Conservation (phyloP, 2,329 filamentous ascomycete species). For the Trichoderma koningiopsis region DNA sequence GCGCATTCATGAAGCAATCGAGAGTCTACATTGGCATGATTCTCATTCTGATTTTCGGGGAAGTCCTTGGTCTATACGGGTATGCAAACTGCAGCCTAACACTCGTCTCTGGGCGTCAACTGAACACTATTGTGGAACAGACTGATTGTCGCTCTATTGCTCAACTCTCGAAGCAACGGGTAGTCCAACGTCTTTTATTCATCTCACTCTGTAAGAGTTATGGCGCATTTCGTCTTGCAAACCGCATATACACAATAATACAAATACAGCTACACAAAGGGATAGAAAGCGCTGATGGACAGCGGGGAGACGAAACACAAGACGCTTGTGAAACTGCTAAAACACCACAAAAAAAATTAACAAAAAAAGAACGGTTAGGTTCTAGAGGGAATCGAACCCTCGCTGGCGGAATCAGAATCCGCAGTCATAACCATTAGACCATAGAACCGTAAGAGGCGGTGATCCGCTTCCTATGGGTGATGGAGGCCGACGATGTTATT, state of each 20-base stretch:
- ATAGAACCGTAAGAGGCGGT: not conserved
- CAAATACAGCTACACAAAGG: too few relatives aligned
- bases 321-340: not conserved
- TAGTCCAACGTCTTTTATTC: too few relatives aligned
- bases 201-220: too few relatives aligned
- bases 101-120: constrained; percentile 19
- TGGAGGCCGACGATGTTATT: not conserved
- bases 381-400: not conserved
- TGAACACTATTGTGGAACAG: constrained; percentile 47
- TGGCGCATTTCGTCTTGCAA: too few relatives aligned
- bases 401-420: not conserved
- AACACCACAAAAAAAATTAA: not conserved
- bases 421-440: not conserved
- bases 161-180: constrained; percentile 56
- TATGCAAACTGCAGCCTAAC: constrained; percentile 47
- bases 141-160: constrained; percentile 87
- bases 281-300: too few relatives aligned
- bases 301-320: not conserved
- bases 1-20: constrained; percentile 94
- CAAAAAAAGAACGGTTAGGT: not conserved
- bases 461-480: not conserved
- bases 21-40: constrained; percentile 99
- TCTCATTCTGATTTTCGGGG: constrained; percentile 95
- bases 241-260: too few relatives aligned
- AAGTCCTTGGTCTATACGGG: constrained; percentile 97